These are phyloP conservation scores for Citrullus colocynthis DNA, from an alignment of 306 rosid species.

Conservation along the genomic window DNA sequence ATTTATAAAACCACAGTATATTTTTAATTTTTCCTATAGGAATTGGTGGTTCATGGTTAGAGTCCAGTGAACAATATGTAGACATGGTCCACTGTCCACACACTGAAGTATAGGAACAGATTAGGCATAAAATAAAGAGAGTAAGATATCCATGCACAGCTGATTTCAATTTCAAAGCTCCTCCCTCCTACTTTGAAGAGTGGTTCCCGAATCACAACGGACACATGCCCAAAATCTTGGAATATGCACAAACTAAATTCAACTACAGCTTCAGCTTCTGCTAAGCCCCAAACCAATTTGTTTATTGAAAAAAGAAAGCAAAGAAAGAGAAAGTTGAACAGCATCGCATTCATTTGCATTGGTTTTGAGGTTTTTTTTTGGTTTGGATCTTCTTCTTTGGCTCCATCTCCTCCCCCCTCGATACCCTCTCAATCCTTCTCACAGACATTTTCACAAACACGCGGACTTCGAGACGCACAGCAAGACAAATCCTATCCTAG, in stretches of 20 bases:
- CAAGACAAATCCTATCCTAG: conserved; percentile 8
- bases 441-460: conserved; percentile 2
- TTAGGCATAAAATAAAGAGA: background rate
- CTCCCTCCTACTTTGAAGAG: background rate
- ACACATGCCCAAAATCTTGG: conserved; percentile 16
- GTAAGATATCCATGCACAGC: conserved; percentile 16
- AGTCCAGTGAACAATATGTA: background rate
- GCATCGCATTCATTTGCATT: conserved; percentile 39
- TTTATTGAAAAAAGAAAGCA: conserved; percentile 29
- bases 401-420: conserved; percentile 41
- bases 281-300: conserved; percentile 4
- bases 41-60: background rate
- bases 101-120: background rate
- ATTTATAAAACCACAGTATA: no score
- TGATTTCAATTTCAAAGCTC: background rate
- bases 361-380: conserved; percentile 55
- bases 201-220: conserved; percentile 33
- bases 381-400: conserved; percentile 79
- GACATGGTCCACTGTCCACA: background rate
- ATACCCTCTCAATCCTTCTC: conserved; percentile 26
- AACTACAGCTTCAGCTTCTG: conserved; percentile 7
- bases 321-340: conserved; percentile 35
- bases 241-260: conserved; percentile 20
- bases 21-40: no score
- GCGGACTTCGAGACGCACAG: conserved; percentile 7